Evolutionary conservation across 2,329 filamentous ascomycete genomes (phyloP).

Genomic region (Colletotrichum lini): DNA sequence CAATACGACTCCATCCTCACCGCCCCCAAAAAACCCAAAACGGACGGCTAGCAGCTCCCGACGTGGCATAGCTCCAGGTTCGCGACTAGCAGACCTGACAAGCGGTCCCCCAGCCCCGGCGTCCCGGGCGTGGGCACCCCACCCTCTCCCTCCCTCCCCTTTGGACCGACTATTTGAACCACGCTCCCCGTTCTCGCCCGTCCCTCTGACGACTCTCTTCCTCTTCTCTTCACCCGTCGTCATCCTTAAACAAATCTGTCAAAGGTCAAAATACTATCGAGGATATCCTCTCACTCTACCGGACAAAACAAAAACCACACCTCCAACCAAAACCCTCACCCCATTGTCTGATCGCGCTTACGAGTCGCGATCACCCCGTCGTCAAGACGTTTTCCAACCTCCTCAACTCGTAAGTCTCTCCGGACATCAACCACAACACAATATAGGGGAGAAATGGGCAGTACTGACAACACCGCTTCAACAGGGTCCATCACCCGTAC

Average conservation of each 20-base stretch:
- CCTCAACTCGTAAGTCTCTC: slow-evolving; percentile 86
- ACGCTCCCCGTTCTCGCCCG: neutral
- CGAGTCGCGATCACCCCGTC: slow-evolving; percentile 73
- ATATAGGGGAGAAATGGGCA: slow-evolving; percentile 30
- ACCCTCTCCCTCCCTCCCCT: neutral
- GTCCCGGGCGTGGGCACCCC: slow-evolving; percentile 2
- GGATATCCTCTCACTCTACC: slow-evolving; percentile 7
- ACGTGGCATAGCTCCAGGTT: slow-evolving; percentile 14
- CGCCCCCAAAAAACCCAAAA: neutral
- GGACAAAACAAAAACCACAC: neutral
- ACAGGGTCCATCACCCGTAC: slow-evolving; percentile 93
- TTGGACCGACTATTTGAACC: slow-evolving; percentile 31
- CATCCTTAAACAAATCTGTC: slow-evolving; percentile 10
- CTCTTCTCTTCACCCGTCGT: slow-evolving; percentile 3
- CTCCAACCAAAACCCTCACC: slow-evolving; percentile 26
- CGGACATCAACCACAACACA: slow-evolving; percentile 18
- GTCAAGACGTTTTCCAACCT: slow-evolving; percentile 99
- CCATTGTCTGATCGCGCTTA: slow-evolving; percentile 65
- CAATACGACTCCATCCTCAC: neutral
- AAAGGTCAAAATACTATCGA: neutral
- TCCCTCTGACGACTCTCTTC: neutral
- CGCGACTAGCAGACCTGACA: neutral
- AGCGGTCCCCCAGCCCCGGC: slow-evolving; percentile 3
- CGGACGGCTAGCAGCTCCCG: slow-evolving; percentile 1
- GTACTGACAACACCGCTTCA: slow-evolving; percentile 46